Evolutionary conservation across 106 monocot species (phyloP).

Genomic region (Allium fistulosum): DNA sequence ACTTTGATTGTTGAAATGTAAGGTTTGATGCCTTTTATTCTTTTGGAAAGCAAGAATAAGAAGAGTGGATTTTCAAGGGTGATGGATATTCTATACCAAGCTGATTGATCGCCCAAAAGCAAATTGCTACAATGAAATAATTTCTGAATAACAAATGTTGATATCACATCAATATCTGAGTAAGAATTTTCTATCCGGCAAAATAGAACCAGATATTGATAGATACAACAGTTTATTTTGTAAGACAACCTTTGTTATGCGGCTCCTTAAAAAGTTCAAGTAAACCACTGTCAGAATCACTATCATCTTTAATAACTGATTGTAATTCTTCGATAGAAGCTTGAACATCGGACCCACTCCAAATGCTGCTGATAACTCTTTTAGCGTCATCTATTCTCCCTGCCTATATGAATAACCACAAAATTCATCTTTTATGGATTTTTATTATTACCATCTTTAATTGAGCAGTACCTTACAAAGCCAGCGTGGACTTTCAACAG

Average conservation of each 20-base stretch:
- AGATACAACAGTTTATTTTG: neutral
- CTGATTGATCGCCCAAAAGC: too few relatives aligned
- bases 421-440: neutral
- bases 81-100: too few relatives aligned
- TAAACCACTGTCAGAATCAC: conserved; percentile 33
- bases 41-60: too few relatives aligned
- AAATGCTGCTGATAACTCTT: conserved; percentile 41
- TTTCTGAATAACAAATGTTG: too few relatives aligned
- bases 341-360: conserved; percentile 56
- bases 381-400: conserved; percentile 61
- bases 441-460: neutral
- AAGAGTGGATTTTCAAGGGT: too few relatives aligned
- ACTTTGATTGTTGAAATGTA: too few relatives aligned
- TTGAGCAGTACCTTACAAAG: conserved; percentile 52
- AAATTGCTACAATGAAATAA: too few relatives aligned
- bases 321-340: conserved; percentile 65
- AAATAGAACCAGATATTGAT: neutral
- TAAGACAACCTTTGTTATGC: conserved; percentile 48
- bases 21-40: too few relatives aligned
- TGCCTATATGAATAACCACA: conserved; percentile 32
- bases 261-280: conserved; percentile 61
- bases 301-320: conserved; percentile 35
- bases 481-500: conserved; percentile 94
- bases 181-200: too few relatives aligned
- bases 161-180: too few relatives aligned